Evolutionary conservation across 441 rosid species (phyloP), one percentile per base, ranked within the genome.

Genomic region (Lepidium campestre): DNA sequence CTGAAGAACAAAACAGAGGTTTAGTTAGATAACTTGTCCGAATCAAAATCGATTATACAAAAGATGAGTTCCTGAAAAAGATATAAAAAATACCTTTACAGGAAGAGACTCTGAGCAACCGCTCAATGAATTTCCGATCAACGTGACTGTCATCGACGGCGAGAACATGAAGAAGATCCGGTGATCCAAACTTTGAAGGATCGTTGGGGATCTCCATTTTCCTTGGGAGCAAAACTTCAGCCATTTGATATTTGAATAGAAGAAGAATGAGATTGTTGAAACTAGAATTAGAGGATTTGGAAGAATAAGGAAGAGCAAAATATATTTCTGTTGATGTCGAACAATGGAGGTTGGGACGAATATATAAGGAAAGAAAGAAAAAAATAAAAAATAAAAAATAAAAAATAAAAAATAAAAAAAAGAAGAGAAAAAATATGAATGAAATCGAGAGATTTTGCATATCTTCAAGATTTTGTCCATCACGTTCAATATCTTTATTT

Each of bases 61-160:
- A 49, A 23, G 5, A 48, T 7, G 18, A 13, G 47, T 37, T 22
- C 7, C 12, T 36, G 8, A 13, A 56, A 46, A 37, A 23, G 19
- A 10, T 36, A 40, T 17, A 6, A 19, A 29, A 29, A 29, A 0
- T 55, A 84, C 96, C 95, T 89, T 86, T 89, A 20, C 94, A 92
- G 8, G 89, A 83, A 7, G 95, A 78, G 61, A 80, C 85, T 44
- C 50, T 85, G 27, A 92, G 98, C 78, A 92, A 72, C 29, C 84
- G 82, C 67, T 92, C 95, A 49, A 92, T 89, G 75, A 89, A 83
- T 39, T 79, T 89, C 13, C 98, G 86, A 62, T 89, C 98, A 18
- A 89, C 85, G n/a, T 75, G 81, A 62, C 95, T 92, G 18, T 92
- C 98, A 46, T 89, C 95, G 3, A 92, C 91, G 10, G 93, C 98